Evolutionary conservation across 306 rosid genomes (phyloP).

Genomic region (Malus sieversii): DNA sequence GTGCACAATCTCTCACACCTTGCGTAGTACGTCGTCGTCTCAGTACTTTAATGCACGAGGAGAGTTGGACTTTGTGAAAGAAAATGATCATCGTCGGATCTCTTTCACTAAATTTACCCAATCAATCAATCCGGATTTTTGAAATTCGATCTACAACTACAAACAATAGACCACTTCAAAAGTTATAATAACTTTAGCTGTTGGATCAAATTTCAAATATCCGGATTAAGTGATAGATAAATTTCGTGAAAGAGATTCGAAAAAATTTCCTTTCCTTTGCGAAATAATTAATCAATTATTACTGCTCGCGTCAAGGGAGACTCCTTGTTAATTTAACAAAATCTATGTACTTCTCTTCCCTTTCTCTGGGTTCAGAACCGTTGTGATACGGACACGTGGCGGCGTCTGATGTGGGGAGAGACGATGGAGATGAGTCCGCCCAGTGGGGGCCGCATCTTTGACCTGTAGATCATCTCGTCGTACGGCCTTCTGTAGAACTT

Average conservation of each 20-base stretch:
- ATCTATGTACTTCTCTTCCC: conserved; percentile 23
- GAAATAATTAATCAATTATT: conserved; percentile 43
- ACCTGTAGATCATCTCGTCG: conserved; percentile 87
- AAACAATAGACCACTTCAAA: fast-evolving
- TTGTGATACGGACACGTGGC: conserved; percentile 83
- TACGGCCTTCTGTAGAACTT: conserved; percentile 76
- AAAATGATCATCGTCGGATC: too few relatives aligned
- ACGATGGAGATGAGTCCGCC: conserved; percentile 95
- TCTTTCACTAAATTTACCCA: fast-evolving
- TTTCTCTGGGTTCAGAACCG: conserved; percentile 47
- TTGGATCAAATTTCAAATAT: fast-evolving
- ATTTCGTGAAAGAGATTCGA: fast-evolving
- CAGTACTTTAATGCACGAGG: conserved; percentile 29
- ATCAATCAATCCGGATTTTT: fast-evolving
- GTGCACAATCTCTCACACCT: conserved; percentile 65
- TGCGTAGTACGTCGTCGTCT: conserved; percentile 48
- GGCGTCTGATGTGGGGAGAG: conserved; percentile 69
- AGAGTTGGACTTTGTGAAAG: conserved; percentile 20
- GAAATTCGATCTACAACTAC: fast-evolving
- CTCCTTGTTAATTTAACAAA: neutral
- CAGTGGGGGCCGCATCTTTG: conserved; percentile 95
- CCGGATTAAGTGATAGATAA: fast-evolving
- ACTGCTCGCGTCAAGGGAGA: neutral
- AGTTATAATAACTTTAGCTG: too few relatives aligned
- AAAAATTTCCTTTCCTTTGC: neutral